phyloP scores from a whole-genome alignment of 2,329 filamentous ascomycete species.

The Coleophoma cylindrospora region DNA sequence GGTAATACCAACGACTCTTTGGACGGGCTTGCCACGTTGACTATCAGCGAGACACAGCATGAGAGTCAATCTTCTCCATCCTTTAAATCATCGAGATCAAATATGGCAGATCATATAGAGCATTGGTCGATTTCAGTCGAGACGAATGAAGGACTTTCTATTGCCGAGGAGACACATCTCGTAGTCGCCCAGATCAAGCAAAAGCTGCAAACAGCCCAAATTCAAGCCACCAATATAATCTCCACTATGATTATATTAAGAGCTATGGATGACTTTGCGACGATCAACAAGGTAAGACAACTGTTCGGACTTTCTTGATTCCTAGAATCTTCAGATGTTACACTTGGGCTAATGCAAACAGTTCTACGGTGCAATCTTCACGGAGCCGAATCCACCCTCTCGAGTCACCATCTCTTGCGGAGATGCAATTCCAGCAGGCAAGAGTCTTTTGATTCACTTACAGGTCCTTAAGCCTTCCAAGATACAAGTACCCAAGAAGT shows the following conservation, averaged over 20 bases:
- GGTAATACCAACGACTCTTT: neutral
- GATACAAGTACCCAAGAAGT: slow-evolving; percentile 37
- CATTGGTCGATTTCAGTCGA: slow-evolving; percentile 14
- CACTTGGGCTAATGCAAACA: slow-evolving; percentile 2
- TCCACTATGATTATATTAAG: slow-evolving; percentile 66
- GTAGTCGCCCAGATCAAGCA: slow-evolving; percentile 40
- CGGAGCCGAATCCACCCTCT: slow-evolving; percentile 74
- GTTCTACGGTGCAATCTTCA: slow-evolving; percentile 72
- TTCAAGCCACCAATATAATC: slow-evolving; percentile 40
- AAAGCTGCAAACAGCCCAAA: slow-evolving; percentile 30
- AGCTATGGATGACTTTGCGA: slow-evolving; percentile 72
- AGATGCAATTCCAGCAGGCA: slow-evolving; percentile 51
- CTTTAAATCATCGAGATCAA: no score
- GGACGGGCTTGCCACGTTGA: neutral
- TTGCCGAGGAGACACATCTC: slow-evolving; percentile 43
- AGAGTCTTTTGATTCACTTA: slow-evolving; percentile 56
- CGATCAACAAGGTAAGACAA: slow-evolving; percentile 53
- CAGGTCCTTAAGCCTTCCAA: slow-evolving; percentile 19
- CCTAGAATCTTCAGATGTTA: neutral
- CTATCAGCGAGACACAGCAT: neutral
- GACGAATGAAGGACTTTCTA: slow-evolving; percentile 10
- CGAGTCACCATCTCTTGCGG: slow-evolving; percentile 80
- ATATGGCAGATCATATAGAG: neutral
- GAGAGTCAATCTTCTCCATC: neutral
- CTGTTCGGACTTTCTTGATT: neutral